Percentiles rank a stretch among this genome's conserved stretches.
These are phyloP conservation scores for Coprinopsis marcescibilis DNA, from an alignment of 768 basidiomycete genomes.

Conservation along the genomic window DNA sequence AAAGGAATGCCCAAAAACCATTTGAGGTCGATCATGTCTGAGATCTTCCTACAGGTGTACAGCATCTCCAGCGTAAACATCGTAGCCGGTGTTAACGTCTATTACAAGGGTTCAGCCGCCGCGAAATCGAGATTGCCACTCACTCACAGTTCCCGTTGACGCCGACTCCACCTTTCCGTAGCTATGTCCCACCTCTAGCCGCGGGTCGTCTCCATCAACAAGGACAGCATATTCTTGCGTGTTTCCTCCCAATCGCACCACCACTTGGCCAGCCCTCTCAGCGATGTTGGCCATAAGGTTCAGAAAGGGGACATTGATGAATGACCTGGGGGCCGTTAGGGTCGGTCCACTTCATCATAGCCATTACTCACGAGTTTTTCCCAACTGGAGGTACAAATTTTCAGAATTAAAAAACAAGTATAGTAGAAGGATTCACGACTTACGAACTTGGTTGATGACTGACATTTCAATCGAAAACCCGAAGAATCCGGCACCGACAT, in stretches of 20 bases:
- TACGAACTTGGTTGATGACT: constrained; percentile 51
- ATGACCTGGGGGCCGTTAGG: constrained; percentile 25
- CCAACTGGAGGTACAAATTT: constrained; percentile 33
- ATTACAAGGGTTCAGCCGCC: neutral
- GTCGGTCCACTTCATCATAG: neutral
- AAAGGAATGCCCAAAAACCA: constrained; percentile 73
- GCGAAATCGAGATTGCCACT: neutral
- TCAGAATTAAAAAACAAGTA: neutral
- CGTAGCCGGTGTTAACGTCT: constrained; percentile 68
- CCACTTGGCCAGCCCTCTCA: constrained; percentile 54
- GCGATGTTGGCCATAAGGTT: constrained; percentile 73
- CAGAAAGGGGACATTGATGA: constrained; percentile 60
- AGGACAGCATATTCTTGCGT: constrained; percentile 63
- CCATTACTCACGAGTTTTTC: constrained; percentile 35
- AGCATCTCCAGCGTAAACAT: constrained; percentile 61
- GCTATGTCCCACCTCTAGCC: constrained; percentile 31
- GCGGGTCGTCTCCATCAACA: constrained; percentile 37
- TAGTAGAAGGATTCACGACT: constrained; percentile 18
- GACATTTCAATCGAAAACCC: constrained; percentile 65
- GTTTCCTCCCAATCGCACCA: constrained; percentile 75
- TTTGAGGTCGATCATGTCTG: constrained; percentile 49
- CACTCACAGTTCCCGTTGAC: constrained; percentile 35
- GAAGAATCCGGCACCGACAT: constrained; percentile 26
- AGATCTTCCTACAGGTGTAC: constrained; percentile 60
- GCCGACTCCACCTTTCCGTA: constrained; percentile 42